Percentiles rank a stretch among this genome's conserved stretches.
Evolutionary conservation across 441 rosid genomes (phyloP).

Genomic region (Eutrema salsugineum): DNA sequence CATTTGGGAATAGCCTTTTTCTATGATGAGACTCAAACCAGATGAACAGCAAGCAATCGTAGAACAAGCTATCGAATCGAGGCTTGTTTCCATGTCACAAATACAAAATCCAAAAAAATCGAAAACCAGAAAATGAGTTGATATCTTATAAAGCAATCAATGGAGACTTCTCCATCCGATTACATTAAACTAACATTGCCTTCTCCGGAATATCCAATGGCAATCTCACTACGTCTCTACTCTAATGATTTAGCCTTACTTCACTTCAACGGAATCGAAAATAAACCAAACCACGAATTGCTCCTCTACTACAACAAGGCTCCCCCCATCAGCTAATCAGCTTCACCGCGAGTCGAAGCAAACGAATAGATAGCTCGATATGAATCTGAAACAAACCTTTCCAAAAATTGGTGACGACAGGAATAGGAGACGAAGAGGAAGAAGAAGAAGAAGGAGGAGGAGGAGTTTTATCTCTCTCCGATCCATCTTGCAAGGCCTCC

Average conservation of each 20-base stretch:
- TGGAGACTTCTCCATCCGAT: constrained; percentile 6
- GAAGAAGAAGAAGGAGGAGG: constrained; percentile 15
- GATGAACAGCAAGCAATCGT: neutral
- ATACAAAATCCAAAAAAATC: neutral
- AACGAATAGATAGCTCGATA: neutral
- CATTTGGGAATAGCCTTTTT: neutral
- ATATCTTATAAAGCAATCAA: neutral
- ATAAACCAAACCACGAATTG: neutral
- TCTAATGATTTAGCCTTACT: constrained; percentile 4
- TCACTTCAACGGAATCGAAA: neutral
- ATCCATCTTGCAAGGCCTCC: constrained; percentile 71
- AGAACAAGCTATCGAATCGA: neutral
- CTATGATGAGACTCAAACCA: neutral
- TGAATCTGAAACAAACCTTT: constrained; percentile 53
- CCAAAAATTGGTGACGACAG: constrained; percentile 89
- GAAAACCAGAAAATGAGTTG: neutral
- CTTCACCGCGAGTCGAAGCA: neutral
- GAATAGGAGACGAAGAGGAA: constrained; percentile 53
- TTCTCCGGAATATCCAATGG: neutral
- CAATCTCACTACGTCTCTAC: neutral
- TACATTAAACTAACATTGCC: constrained; percentile 12
- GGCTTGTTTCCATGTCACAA: neutral
- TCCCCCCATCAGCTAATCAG: neutral
- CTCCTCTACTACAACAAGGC: neutral
- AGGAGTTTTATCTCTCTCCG: constrained; percentile 66